phyloP scores from a whole-genome alignment of 805 yeast genomes.

The Clavispora fructus region DNA sequence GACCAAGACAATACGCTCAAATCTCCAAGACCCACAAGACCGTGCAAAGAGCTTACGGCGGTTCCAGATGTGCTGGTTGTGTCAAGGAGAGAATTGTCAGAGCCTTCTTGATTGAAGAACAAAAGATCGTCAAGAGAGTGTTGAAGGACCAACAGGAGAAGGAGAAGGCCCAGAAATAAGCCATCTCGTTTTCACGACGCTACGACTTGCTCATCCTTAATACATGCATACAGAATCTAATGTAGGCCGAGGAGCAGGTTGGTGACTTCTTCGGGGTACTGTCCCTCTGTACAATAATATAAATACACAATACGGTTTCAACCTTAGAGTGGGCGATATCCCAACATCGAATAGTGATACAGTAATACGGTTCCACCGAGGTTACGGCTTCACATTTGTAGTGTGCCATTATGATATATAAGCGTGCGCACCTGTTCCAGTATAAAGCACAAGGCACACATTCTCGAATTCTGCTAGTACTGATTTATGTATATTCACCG shows the following conservation, averaged over 20 bases:
- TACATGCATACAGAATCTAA: not conserved
- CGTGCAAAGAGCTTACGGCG: constrained; percentile 99
- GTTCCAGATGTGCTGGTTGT: constrained; percentile 96
- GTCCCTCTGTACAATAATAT: not conserved
- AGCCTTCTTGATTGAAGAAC: constrained; percentile 99
- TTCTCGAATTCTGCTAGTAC: no score
- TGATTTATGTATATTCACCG: no score
- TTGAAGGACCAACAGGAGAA: constrained; percentile 93
- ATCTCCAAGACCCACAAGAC: constrained; percentile 96
- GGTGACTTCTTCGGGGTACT: not conserved
- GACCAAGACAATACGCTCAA: constrained; percentile 97
- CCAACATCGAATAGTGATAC: no score
- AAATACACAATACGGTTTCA: not conserved
- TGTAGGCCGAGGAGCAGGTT: constrained; percentile 29
- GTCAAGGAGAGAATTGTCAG: constrained; percentile 99
- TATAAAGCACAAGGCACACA: no score
- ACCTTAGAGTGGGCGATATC: no score
- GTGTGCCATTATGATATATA: no score
- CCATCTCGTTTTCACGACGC: not conserved
- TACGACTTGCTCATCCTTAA: not conserved
- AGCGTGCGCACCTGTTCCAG: no score
- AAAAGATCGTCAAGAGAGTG: constrained; percentile 99
- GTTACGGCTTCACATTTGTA: no score
- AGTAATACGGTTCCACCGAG: no score
- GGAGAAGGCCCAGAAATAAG: constrained; percentile 43